These are phyloP conservation scores for Boletus tomentosulus DNA, from an alignment of 768 basidiomycete genomes.

Conservation along the genomic window DNA sequence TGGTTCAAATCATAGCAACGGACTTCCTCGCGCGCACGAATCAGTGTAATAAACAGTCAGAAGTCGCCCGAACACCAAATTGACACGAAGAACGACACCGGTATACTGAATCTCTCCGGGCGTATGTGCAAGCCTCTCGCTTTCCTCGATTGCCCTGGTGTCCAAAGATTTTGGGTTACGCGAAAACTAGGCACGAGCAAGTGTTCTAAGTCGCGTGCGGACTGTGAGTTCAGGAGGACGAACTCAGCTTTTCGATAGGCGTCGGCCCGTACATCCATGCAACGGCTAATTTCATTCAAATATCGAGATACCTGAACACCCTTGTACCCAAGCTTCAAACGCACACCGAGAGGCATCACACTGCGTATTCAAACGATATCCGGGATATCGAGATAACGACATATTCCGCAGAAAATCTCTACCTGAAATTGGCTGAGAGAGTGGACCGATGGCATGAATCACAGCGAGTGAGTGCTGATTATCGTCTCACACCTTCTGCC, in stretches of 20 bases:
- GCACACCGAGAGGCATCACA: background rate
- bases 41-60: background rate
- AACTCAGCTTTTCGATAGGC: background rate
- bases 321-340: background rate
- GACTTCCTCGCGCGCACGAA: background rate
- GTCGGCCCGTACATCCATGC: background rate
- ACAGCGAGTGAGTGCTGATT: background rate
- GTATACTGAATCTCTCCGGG: background rate
- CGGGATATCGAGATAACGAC: background rate
- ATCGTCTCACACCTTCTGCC: constrained; percentile 31
- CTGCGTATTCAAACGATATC: background rate
- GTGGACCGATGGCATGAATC: background rate
- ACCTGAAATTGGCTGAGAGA: background rate
- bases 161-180: background rate
- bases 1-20: background rate
- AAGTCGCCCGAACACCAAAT: background rate
- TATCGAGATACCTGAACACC: background rate
- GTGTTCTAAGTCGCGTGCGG: background rate
- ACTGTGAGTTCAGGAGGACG: background rate
- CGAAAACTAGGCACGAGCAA: background rate
- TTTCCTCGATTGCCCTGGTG: too few species aligned
- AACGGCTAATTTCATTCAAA: background rate
- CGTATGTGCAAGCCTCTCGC: background rate
- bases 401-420: background rate
- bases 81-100: background rate